Evolutionary conservation across 2,329 filamentous ascomycete species (phyloP), one percentile per base, ranked within the genome.

Genomic region (Aciculosporium take): DNA sequence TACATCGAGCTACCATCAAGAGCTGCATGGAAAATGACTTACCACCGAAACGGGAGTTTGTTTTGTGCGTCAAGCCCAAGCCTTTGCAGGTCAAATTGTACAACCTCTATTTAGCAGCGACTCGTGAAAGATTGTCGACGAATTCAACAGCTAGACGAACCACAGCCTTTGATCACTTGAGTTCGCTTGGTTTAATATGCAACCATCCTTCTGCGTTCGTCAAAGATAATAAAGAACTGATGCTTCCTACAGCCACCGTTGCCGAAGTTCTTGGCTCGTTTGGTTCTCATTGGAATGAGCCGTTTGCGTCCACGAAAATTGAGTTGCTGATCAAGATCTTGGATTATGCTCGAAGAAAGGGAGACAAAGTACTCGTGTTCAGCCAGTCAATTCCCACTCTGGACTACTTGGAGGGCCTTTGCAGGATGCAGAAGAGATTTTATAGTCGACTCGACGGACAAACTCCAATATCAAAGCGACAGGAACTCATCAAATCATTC

Each of bases 321-420:
- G 51, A 65, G 10, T 63, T 88, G 5, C 62, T 93, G n/a, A 61
- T 76, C 33, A 61, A 69, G 35, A 89, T 95, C 38, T 58, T 94
- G 0, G 65, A 79, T 18, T 69, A 80, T 47, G 79, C 80, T 6
- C 71, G 69, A 30, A 55, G 56, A 1, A 60, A 67, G 0, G 68
- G 69, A 0, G 88, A 95, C 56, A 87, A 87, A 52, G 72, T 87
- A 1, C 67, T 95, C 1, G 64, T 94, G 0, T 95, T 95, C 53
- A 84, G 81, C 0, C 81, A 86, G 41, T 82, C 77, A 12, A 65
- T 86, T 9, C 62, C 65, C 0, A 82, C 81, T 0, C 63, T 95
- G 5, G 55, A 87, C 49, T 89, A 79, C 49, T 64, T 94, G 1
- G 69, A 78, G 39, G 49, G 61, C 0, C 57, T 82, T 17, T 69